Conservation (phyloP, 257 asterid species). For the Ilex aquifolium region DNA sequence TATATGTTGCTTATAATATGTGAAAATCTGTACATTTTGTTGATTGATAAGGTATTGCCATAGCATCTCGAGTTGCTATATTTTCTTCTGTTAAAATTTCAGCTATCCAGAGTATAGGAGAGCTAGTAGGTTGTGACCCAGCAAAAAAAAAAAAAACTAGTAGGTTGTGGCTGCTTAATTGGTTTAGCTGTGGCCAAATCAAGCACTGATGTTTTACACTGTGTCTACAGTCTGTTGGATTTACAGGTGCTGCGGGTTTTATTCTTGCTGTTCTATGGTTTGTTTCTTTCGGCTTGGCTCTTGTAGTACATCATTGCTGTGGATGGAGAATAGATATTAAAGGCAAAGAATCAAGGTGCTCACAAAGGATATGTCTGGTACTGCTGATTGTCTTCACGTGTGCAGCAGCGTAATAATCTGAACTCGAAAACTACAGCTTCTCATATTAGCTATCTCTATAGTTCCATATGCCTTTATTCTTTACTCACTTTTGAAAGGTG, state of each 20-base stretch:
- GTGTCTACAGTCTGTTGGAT: conserved; percentile 78
- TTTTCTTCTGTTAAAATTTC: too few species aligned
- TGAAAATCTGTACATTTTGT: too few species aligned
- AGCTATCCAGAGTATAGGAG: too few species aligned
- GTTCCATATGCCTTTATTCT: neutral
- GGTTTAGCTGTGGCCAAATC: too few species aligned
- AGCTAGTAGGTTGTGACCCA: too few species aligned
- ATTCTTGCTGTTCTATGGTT: conserved; percentile 75
- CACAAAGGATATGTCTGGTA: conserved; percentile 56
- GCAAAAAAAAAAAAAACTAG: too few species aligned
- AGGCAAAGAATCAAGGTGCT: conserved; percentile 40
- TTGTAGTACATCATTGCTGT: conserved; percentile 54
- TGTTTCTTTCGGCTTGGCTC: conserved; percentile 78
- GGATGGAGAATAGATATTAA: conserved; percentile 72
- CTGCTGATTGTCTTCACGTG: conserved; percentile 69
- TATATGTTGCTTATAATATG: too few species aligned
- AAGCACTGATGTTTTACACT: neutral
- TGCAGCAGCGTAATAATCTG: conserved; percentile 70
- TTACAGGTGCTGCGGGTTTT: conserved; percentile 76
- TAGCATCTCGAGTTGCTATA: too few species aligned
- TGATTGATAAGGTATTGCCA: too few species aligned
- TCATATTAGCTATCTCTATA: too few species aligned
- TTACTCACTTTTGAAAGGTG: neutral
- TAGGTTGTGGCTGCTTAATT: too few species aligned
- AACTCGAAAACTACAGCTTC: conserved; percentile 6